Base-by-base conservation (phyloP, 2,329 filamentous ascomycete species). In the Penicillium sp. region DNA sequence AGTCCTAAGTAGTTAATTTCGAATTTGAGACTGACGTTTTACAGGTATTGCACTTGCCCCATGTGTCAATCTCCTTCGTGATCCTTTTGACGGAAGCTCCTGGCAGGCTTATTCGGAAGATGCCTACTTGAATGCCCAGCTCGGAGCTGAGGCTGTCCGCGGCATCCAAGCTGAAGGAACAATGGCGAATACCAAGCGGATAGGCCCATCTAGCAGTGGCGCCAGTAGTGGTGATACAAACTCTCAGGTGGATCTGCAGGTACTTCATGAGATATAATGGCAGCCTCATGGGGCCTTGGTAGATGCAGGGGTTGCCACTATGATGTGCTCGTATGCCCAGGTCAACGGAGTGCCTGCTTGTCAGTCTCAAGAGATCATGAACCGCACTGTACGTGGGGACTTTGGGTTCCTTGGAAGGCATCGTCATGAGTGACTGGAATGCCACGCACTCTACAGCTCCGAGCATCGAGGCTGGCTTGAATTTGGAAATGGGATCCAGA, bases 101-200 rank as follows among this genome's bases (percentile, higher is more conserved):
- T 40, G 38, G 38, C 38, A 40, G 17, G 15, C 38, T 17, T 40
- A 40, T 40, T 40, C 38, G 17, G 38, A 40, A 17, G 38, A 40
- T 40, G 17, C 38, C 17, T 40, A 40, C 38, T 15, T 40, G 17
- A 40, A 40, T 40, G 17, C 38, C 38, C 38, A 40, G 38, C 38
- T 40, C 17, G 38, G 38, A 40, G 38, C 15, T 2, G 38, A 40
- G 15, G 38, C 38, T 8, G 38, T 40, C 8, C 38, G 17, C 6
- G 44, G 44, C 44, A 47, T 47, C 26, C 44, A 47, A 10, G 44
- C 44, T 1, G 22, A 47, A 15, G 44, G 44, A 47, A 47, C 26
- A 47, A 47, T 47, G 22, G 44, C 44, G 4, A 47, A 47, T 47
- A 47, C 44, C 44, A 47, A 47, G 44, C 44, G 28, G 44, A 47